Evolutionary conservation across 108 stramenopile species (phyloP), one percentile per base, ranked within the genome.

Genomic region (Nannochloropsis gaditana): DNA sequence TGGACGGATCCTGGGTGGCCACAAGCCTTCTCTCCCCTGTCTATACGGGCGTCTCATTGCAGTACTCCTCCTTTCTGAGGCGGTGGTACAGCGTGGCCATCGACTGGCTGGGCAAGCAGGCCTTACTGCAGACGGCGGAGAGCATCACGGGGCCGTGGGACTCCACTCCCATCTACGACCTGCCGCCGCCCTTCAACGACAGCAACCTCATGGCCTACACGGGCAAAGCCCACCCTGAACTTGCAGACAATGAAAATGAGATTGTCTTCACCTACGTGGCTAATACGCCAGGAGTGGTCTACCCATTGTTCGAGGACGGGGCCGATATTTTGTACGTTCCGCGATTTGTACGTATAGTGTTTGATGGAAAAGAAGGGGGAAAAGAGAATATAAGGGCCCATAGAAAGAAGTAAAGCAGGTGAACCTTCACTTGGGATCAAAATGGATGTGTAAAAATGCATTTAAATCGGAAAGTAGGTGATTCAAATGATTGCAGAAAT

Each of bases 211-310:
- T 73, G 59, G 59, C 59, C 19, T 73, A 73, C 59, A n/a, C 59
- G 59, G 59, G 59, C 59, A 73, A 73, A n/a, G 59, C 59, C 59
- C 59, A 73, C n/a, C 59, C 59, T n/a, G 59, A 73, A n/a, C 59
- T 73, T 73, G 59, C 59, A 0, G n/a, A 15, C 5, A 73, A 73
- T 15, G 59, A 73, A 6, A 73, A 73, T 73, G 59, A 73, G n/a
- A 73, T 73, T 73, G 59, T 73, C 3, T 73, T 73, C 59, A 73
- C 59, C 59, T 73, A 73, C 59, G 59, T 73, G 19, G 59, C n/a
- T 15, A 73, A 73, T n/a, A 73, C 59, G 59, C 59, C 59, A 4
- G 59, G 59, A n/a, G 59, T 73, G 8, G 59, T 73, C 3, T 6
- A 73, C 59, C 59, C 59, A 73, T n/a, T 73, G 59, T 73, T 73